phyloP scores from a whole-genome alignment of 495 filamentous ascomycete genomes.

The Evansstolkia leycettana region DNA sequence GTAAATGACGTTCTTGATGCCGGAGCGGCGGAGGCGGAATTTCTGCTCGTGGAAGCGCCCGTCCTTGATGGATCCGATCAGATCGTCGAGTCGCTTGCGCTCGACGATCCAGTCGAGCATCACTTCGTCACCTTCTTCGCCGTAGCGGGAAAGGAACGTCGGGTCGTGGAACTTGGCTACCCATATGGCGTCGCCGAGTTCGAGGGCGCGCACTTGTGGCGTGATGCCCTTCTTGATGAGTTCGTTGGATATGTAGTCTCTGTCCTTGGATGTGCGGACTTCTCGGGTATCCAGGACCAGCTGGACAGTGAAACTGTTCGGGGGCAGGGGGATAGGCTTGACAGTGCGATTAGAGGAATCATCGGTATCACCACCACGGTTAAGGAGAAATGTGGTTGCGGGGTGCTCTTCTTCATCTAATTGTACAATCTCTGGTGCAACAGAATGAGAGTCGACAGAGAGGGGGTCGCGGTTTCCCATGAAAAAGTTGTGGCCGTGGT shows the following conservation, averaged over 20 bases:
- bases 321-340: constrained; percentile 47
- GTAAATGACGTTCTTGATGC: constrained; percentile 66
- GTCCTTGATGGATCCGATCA: constrained; percentile 69
- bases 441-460: not conserved
- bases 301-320: constrained; percentile 58
- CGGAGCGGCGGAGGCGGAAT: constrained; percentile 60
- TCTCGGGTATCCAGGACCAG: constrained; percentile 69
- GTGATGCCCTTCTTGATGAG: constrained; percentile 53
- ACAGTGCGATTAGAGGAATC: not conserved
- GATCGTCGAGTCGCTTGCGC: constrained; percentile 71
- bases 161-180: constrained; percentile 59
- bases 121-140: constrained; percentile 59
- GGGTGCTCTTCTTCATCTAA: not conserved
- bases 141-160: constrained; percentile 38
- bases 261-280: constrained; percentile 60
- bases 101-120: constrained; percentile 76
- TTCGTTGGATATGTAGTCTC: constrained; percentile 67
- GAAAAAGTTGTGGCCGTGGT: too few relatives aligned
- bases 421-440: not conserved
- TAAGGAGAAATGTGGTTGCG: too few relatives aligned
- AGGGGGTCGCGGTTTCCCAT: too few relatives aligned
- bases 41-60: constrained; percentile 81
- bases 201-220: constrained; percentile 52
- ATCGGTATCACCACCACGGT: too few relatives aligned
- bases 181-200: constrained; percentile 72